Conservation (phyloP, 2,329 filamentous ascomycete species). For the Intubia oerlemansii region DNA sequence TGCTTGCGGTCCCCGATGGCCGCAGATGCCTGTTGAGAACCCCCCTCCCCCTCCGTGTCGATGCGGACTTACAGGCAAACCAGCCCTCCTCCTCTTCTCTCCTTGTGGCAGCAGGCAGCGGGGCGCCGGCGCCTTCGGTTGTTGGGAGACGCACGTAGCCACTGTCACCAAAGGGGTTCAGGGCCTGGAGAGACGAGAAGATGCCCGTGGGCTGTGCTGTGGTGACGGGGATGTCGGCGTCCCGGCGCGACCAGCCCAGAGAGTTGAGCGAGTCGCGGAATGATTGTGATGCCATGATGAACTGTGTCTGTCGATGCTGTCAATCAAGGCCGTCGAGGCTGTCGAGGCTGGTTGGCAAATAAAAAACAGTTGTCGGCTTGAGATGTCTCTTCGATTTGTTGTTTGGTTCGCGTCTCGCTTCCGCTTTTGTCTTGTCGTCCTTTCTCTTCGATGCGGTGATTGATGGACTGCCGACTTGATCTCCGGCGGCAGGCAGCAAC, state of each 20-base stretch:
- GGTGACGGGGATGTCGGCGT: constrained; percentile 53
- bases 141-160: constrained; percentile 86
- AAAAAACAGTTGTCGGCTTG: too few relatives aligned
- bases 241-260: constrained; percentile 79
- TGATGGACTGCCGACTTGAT: too few relatives aligned
- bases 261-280: constrained; percentile 93
- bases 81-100: constrained; percentile 90
- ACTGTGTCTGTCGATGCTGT: neutral
- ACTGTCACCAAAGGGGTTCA: constrained; percentile 72
- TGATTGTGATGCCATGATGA: constrained; percentile 58
- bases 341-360: neutral
- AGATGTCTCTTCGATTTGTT: too few relatives aligned
- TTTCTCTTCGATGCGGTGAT: too few relatives aligned
- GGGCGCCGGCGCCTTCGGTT: constrained; percentile 61
- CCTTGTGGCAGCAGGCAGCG: constrained; percentile 62
- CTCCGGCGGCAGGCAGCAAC: too few relatives aligned
- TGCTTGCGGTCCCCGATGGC: too few relatives aligned
- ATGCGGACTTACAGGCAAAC: constrained; percentile 87
- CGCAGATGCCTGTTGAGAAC: too few relatives aligned
- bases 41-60: too few relatives aligned
- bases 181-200: constrained; percentile 57
- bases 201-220: constrained; percentile 52
- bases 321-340: neutral
- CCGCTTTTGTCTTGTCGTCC: too few relatives aligned
- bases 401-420: too few relatives aligned